phyloP scores from a whole-genome alignment of 345 rosid genomes.

The Excoecaria cochinchinensis region DNA sequence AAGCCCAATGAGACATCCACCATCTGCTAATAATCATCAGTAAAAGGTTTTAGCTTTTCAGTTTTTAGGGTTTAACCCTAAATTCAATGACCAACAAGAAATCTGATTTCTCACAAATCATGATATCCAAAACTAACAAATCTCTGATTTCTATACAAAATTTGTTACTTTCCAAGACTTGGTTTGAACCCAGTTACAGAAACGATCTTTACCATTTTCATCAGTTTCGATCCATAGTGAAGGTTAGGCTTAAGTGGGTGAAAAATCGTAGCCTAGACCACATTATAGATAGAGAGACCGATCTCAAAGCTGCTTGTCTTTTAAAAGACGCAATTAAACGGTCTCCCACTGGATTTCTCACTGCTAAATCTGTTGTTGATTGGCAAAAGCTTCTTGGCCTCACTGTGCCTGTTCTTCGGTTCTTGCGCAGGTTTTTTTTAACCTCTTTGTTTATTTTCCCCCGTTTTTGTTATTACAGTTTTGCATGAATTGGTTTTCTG shows the following conservation, averaged over 20 bases:
- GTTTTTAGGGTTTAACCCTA: slow-evolving; percentile 4
- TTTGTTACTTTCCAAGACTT: not conserved
- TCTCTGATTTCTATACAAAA: not conserved
- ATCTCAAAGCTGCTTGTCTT: slow-evolving; percentile 87
- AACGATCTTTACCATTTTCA: slow-evolving; percentile 10
- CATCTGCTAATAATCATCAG: no score
- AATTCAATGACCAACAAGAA: not conserved
- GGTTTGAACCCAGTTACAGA: not conserved
- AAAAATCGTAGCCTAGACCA: slow-evolving; percentile 79
- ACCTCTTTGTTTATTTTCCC: no score
- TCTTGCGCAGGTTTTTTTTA: slow-evolving; percentile 61
- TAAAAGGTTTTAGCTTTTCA: no score
- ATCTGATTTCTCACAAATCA: not conserved
- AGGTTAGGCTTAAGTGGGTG: slow-evolving; percentile 92
- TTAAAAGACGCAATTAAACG: slow-evolving; percentile 92
- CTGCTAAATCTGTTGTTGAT: slow-evolving; percentile 79
- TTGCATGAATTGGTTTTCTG: not conserved
- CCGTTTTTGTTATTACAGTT: no score
- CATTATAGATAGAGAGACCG: slow-evolving; percentile 80
- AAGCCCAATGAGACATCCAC: no score
- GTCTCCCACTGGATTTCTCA: slow-evolving; percentile 80
- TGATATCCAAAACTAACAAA: slow-evolving; percentile 15
- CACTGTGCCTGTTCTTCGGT: slow-evolving; percentile 90
- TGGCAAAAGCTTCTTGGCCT: slow-evolving; percentile 97
- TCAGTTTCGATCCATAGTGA: slow-evolving; percentile 26